Evolutionary conservation across 805 yeast species (phyloP).

Genomic region (Yarrowia keelungensis): DNA sequence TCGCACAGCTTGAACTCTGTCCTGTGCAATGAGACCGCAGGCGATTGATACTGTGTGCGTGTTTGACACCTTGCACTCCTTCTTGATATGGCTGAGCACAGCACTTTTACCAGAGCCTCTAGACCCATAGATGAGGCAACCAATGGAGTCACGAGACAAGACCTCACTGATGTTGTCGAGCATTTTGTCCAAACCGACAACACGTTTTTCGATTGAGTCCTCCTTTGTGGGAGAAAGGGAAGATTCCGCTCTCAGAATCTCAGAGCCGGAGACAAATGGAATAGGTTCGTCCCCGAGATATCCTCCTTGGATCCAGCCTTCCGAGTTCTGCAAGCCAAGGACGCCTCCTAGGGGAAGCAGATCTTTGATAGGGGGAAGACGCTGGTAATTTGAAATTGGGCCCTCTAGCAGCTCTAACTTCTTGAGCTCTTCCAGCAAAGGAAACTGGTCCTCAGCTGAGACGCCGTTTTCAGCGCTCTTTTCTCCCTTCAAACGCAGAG

Average conservation of each 20-base stretch:
- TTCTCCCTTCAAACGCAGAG: constrained; percentile 13
- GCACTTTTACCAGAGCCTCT: constrained; percentile 85
- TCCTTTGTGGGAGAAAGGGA: constrained; percentile 21
- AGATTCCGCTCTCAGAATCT: constrained; percentile 55
- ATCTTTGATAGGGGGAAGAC: constrained; percentile 59
- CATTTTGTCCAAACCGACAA: constrained; percentile 65
- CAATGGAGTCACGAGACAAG: constrained; percentile 57
- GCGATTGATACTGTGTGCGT: constrained; percentile 56
- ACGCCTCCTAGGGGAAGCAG: constrained; percentile 66
- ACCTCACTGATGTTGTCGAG: constrained; percentile 54
- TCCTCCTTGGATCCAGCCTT: constrained; percentile 53
- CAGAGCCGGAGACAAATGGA: constrained; percentile 41
- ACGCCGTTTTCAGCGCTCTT: constrained; percentile 6
- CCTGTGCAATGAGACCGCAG: constrained; percentile 62
- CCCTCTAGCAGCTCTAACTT: constrained; percentile 42
- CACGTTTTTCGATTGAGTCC: constrained; percentile 43
- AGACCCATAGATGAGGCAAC: constrained; percentile 71
- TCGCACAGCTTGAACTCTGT: constrained; percentile 41
- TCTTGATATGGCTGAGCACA: constrained; percentile 54
- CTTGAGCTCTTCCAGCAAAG: constrained; percentile 23
- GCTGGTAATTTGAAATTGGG: constrained; percentile 56
- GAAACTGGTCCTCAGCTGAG: constrained; percentile 41
- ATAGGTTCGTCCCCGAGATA: constrained; percentile 35
- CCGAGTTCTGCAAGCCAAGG: constrained; percentile 57
- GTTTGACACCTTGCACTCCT: constrained; percentile 43